Conservation (phyloP, 257 asterid species). For the Ilex asprella region DNA sequence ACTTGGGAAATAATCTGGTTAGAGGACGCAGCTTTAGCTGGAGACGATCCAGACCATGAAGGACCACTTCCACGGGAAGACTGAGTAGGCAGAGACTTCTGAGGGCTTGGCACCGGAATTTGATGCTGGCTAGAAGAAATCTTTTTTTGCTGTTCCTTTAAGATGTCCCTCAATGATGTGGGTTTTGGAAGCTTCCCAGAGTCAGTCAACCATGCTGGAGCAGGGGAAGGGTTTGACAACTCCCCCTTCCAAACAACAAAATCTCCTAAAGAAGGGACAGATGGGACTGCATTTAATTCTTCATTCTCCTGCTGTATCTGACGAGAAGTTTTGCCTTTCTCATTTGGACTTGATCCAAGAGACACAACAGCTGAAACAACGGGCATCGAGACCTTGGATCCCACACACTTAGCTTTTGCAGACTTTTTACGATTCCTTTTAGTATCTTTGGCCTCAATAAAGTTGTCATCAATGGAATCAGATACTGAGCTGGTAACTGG, state of each 20-base stretch:
- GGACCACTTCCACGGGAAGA: constrained; percentile 51
- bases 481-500: constrained; percentile 29
- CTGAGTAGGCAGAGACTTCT: constrained; percentile 50
- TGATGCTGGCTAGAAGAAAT: constrained; percentile 32
- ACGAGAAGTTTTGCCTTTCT: constrained; percentile 52
- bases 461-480: constrained; percentile 42
- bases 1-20: constrained; percentile 34
- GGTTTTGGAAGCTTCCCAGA: constrained; percentile 60
- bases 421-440: constrained; percentile 87
- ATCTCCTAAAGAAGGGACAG: constrained; percentile 93
- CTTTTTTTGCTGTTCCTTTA: constrained; percentile 72
- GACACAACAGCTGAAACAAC: constrained; percentile 34
- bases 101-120: constrained; percentile 50
- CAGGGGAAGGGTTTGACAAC: constrained; percentile 48
- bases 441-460: constrained; percentile 86
- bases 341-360: constrained; percentile 51
- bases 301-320: constrained; percentile 70
- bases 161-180: constrained; percentile 83
- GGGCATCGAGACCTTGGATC: constrained; percentile 41
- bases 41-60: constrained; percentile 59
- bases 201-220: constrained; percentile 90
- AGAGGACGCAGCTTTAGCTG: constrained; percentile 63
- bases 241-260: constrained; percentile 89
- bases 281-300: constrained; percentile 54
- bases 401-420: constrained; percentile 67